Evolutionary conservation across 768 basidiomycete genomes (phyloP), one percentile per base, ranked within the genome.

Genomic region (Lactifluus hygrophoroides): DNA sequence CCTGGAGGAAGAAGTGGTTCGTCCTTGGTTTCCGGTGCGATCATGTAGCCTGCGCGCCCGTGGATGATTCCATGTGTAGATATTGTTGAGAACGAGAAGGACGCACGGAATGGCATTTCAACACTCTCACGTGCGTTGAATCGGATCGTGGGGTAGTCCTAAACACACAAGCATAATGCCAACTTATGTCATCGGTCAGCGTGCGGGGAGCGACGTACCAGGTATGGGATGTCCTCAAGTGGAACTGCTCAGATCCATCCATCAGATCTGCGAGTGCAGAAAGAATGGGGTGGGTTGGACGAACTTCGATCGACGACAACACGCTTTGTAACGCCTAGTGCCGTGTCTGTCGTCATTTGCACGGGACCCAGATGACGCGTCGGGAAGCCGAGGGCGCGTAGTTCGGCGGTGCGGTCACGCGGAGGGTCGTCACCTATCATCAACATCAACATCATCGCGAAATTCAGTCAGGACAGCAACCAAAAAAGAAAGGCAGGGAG

Each of bases 281-380:
- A 32, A 45, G 30, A 54, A n/a, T n/a, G n/a, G n/a, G n/a, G n/a
- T n/a, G n/a, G n/a, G n/a, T n/a, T n/a, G 10, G 3, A 67, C 77
- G 52, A 60, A 84, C 84, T 72, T 67, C 82, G 78, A 68, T 94
- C 89, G 47, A 84, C 71, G 0, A 93, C 84, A 16, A 94, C 86
- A 4, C 81, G 71, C 68, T 92, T 94, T 0, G 92, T 91, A 4
- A 96, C 95, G 5, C 88, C 91, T 0, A 97, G 75, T 1, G 95
- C 95, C 1, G 95, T 97, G 72, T 99, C 95, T 0, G 96, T 99
- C 32, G 96, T 98, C 96, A 99, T 99, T 72, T 99, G 96, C 1
- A 92, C 76, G 2, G 84, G 75, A 0, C 93, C 94, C 8, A 99
- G 76, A 70, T 89, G 90, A 32, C 96, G 80, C 6, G 80, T 80